These are phyloP conservation scores for Priceomyces carsonii DNA, from an alignment of 805 yeast genomes.

Conservation along the genomic window DNA sequence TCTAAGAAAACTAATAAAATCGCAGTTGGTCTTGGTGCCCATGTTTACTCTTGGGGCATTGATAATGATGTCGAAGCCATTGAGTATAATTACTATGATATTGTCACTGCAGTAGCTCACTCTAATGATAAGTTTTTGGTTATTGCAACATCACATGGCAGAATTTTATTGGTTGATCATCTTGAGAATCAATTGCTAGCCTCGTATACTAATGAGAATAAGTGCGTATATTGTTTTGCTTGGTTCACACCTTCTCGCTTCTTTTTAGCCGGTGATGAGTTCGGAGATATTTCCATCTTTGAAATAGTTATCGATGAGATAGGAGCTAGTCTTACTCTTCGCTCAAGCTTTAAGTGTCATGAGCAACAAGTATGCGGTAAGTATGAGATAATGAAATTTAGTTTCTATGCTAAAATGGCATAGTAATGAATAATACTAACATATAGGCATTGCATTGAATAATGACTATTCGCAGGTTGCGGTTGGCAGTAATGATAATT, in stretches of 20 bases:
- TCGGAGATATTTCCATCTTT: slow-evolving; percentile 55
- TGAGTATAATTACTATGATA: slow-evolving; percentile 43
- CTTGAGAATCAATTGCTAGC: slow-evolving; percentile 15
- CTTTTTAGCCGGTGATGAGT: slow-evolving; percentile 66
- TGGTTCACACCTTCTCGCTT: slow-evolving; percentile 52
- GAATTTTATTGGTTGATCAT: slow-evolving; percentile 47
- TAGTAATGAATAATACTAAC: slow-evolving; percentile 16
- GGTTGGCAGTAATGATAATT: slow-evolving; percentile 83
- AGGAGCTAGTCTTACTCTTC: slow-evolving; percentile 8
- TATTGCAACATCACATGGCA: slow-evolving; percentile 62
- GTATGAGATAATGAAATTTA: slow-evolving; percentile 8
- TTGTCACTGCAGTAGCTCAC: slow-evolving; percentile 59
- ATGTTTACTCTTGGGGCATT: slow-evolving; percentile 66
- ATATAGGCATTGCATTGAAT: slow-evolving; percentile 58
- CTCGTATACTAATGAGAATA: slow-evolving; percentile 19
- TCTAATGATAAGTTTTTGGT: slow-evolving; percentile 49
- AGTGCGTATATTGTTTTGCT: slow-evolving; percentile 55
- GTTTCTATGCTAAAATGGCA: not conserved
- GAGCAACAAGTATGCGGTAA: slow-evolving; percentile 42
- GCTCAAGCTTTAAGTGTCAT: slow-evolving; percentile 25
- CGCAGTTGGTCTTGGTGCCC: slow-evolving; percentile 65
- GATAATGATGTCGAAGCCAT: slow-evolving; percentile 42
- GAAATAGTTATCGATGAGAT: slow-evolving; percentile 18
- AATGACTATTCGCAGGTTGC: slow-evolving; percentile 59
- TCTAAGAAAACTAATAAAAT: slow-evolving; percentile 49